Conservation (phyloP, 2,329 filamentous ascomycete genomes). For the Pestalotiopsis sp. region DNA sequence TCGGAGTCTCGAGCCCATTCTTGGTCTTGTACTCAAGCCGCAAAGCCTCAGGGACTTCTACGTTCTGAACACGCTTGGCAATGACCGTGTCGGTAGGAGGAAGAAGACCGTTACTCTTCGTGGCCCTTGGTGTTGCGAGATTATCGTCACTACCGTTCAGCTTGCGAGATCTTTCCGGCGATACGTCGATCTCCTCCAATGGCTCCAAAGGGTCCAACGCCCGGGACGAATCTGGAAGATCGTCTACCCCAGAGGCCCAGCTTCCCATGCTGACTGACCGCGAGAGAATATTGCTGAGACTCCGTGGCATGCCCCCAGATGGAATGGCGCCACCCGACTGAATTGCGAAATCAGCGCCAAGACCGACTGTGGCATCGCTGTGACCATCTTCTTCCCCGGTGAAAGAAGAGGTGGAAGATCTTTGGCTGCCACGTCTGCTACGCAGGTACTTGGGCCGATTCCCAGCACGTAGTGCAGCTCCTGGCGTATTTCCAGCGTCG, state of each 20-base stretch:
- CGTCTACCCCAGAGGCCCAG: constrained; percentile 77
- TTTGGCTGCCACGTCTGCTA: constrained; percentile 59
- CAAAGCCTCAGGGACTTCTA: constrained; percentile 87
- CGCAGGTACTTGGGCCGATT: constrained; percentile 59
- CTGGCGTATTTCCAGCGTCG: constrained; percentile 51
- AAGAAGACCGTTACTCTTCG: constrained; percentile 52
- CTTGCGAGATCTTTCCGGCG: constrained; percentile 32
- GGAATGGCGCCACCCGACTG: constrained; percentile 80
- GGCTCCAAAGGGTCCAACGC: constrained; percentile 49
- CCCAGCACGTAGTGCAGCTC: constrained; percentile 47
- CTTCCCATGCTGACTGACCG: constrained; percentile 87
- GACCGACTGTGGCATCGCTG: constrained; percentile 73
- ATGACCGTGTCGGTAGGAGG: constrained; percentile 87
- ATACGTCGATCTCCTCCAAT: constrained; percentile 49
- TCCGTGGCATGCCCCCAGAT: constrained; percentile 51
- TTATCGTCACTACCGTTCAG: constrained; percentile 42
- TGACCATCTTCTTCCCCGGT: constrained; percentile 63
- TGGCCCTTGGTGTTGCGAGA: constrained; percentile 73
- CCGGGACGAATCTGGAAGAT: constrained; percentile 49
- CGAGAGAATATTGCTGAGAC: constrained; percentile 61
- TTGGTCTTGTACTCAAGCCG: constrained; percentile 84
- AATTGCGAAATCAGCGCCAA: constrained; percentile 75
- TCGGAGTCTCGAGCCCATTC: constrained; percentile 63
- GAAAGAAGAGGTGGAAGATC: constrained; percentile 64
- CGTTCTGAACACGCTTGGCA: constrained; percentile 83